Conservation (phyloP, 805 yeast genomes). For the Yueomyces sp. region DNA sequence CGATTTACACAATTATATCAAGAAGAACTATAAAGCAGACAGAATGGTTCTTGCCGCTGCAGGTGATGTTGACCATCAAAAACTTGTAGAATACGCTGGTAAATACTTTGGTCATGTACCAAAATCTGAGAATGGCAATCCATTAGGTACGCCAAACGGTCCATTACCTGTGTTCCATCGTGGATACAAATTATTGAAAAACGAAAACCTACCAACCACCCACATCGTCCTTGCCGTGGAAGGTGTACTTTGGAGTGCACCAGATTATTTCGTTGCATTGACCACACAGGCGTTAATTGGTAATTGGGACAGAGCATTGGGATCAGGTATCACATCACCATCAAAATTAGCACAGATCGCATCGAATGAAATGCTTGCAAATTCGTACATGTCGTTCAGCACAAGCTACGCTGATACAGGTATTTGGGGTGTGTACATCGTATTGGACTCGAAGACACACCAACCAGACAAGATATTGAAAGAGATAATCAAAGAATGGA, state of each 20-base stretch:
- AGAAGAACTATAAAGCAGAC: conserved; percentile 84
- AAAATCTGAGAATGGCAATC: conserved; percentile 38
- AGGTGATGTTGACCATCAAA: conserved; percentile 84
- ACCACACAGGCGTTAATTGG: conserved; percentile 96
- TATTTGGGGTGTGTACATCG: conserved; percentile 90
- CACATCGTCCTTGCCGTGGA: conserved; percentile 93
- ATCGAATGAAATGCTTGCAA: conserved; percentile 55
- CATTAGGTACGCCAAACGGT: conserved; percentile 53
- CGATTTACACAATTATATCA: conserved; percentile 70
- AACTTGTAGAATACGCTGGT: conserved; percentile 64
- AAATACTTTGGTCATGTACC: conserved; percentile 60
- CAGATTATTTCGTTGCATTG: conserved; percentile 88
- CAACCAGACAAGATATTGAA: conserved; percentile 55
- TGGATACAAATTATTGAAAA: conserved; percentile 76
- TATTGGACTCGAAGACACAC: conserved; percentile 58
- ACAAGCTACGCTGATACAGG: conserved; percentile 97
- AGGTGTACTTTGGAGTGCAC: conserved; percentile 95
- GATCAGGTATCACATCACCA: conserved; percentile 72
- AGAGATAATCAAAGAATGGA: conserved; percentile 80
- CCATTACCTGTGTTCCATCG: conserved; percentile 71
- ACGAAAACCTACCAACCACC: conserved; percentile 71
- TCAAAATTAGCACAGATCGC: conserved; percentile 60
- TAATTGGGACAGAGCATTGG: conserved; percentile 90
- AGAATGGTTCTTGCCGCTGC: conserved; percentile 97
- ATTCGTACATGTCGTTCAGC: conserved; percentile 91